A percentile compares a stretch with the other conserved stretches of the same genome.
Evolutionary conservation across 805 yeast species (phyloP).

Genomic region (Cyberlindnera xishuangbannaensis): DNA sequence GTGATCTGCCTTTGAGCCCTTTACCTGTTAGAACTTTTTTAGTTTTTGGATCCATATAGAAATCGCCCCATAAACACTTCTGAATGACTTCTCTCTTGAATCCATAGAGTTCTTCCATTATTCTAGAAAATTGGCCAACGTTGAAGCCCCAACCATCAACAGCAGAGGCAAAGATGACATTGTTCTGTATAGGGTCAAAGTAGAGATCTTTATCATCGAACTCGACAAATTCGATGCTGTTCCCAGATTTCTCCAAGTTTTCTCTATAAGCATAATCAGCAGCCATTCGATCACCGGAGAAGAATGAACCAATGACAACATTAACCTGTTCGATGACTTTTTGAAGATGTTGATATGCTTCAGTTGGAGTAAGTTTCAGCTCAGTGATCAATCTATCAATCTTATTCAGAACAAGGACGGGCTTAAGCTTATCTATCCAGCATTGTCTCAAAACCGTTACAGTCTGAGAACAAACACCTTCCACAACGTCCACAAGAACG

Average conservation of each 20-base stretch:
- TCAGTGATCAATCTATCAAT: constrained; percentile 83
- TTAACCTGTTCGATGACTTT: constrained; percentile 89
- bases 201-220: constrained; percentile 76
- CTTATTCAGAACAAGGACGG: constrained; percentile 84
- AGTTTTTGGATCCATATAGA: constrained; percentile 79
- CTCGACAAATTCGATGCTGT: constrained; percentile 57
- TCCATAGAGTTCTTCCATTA: constrained; percentile 80
- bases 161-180: constrained; percentile 88
- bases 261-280: constrained; percentile 79
- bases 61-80: constrained; percentile 96
- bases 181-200: constrained; percentile 81
- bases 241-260: constrained; percentile 39
- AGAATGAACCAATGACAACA: constrained; percentile 89
- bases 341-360: constrained; percentile 76
- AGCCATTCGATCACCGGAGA: constrained; percentile 87
- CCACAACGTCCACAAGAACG: constrained; percentile 92
- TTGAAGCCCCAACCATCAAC: constrained; percentile 98
- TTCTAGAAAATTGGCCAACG: constrained; percentile 78
- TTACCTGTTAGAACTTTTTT: constrained; percentile 72
- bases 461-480: constrained; percentile 97
- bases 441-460: constrained; percentile 91
- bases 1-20: constrained; percentile 51
- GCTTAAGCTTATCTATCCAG: constrained; percentile 89
- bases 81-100: constrained; percentile 73
- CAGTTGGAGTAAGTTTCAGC: constrained; percentile 72